Evolutionary conservation across 202 grass and related monocot genomes (phyloP).

Genomic region (Eragrostis tef): DNA sequence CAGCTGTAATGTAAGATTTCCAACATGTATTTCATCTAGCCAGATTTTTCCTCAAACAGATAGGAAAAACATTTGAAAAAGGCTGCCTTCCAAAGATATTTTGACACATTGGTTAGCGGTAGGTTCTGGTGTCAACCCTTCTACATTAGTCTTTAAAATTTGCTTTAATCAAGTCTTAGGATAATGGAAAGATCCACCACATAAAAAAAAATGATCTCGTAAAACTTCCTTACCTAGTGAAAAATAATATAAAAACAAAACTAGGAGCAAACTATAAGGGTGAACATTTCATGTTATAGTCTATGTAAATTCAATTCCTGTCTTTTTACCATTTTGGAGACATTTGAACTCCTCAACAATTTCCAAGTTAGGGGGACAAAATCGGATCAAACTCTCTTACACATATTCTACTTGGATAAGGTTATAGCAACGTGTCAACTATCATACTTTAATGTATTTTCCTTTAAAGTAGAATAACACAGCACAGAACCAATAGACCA

Average conservation of each 20-base stretch:
- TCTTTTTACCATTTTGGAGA: neutral
- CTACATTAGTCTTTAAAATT: neutral
- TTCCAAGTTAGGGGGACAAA: neutral
- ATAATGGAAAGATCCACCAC: neutral
- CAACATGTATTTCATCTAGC: neutral
- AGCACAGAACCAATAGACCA: neutral
- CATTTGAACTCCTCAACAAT: neutral
- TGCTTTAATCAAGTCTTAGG: neutral
- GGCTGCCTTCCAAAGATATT: neutral
- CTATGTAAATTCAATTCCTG: neutral
- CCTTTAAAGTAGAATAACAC: neutral
- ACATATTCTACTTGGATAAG: neutral
- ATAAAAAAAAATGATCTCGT: neutral
- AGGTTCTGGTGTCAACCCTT: conserved; percentile 8
- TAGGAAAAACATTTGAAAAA: conserved; percentile 21
- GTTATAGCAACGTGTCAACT: conserved; percentile 19
- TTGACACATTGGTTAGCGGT: neutral
- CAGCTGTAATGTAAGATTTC: neutral
- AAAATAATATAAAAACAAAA: conserved; percentile 17
- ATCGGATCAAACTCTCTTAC: neutral
- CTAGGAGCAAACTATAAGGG: neutral
- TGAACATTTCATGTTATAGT: neutral
- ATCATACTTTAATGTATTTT: neutral
- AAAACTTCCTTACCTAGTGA: neutral
- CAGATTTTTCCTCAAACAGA: conserved; percentile 14